Percentiles rank a stretch among this genome's conserved stretches.
Evolutionary conservation across 78 protist species (phyloP).

Genomic region (Dictyostelium brefeldianum): DNA sequence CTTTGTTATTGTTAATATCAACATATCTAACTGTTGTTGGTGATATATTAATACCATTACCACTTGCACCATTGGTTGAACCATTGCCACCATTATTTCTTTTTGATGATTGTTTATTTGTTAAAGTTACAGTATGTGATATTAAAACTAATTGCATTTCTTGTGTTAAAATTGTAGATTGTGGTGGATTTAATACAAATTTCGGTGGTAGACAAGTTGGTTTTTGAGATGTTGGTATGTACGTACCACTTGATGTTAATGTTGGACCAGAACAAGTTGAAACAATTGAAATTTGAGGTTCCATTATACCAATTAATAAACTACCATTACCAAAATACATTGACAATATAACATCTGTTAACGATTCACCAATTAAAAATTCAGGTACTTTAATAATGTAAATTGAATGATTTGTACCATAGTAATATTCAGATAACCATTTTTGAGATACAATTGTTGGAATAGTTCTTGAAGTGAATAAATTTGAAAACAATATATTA

Average conservation of each 20-base stretch:
- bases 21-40: neutral
- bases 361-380: constrained; percentile 53
- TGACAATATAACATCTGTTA: constrained; percentile 71
- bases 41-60: neutral
- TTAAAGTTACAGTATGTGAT: constrained; percentile 45
- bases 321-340: constrained; percentile 80
- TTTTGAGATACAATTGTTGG: constrained; percentile 51
- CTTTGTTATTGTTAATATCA: neutral
- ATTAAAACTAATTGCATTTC: constrained; percentile 60
- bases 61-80: neutral
- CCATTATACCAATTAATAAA: constrained; percentile 55
- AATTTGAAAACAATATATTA: constrained; percentile 65
- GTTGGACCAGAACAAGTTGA: neutral
- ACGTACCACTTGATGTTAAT: constrained; percentile 1
- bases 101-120: neutral
- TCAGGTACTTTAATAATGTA: constrained; percentile 44
- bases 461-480: constrained; percentile 67
- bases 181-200: constrained; percentile 51
- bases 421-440: constrained; percentile 76
- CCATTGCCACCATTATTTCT: neutral
- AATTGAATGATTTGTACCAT: constrained; percentile 70
- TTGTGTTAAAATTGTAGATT: constrained; percentile 7
- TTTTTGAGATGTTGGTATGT: constrained; percentile 11
- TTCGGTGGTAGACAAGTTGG: neutral
- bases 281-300: neutral